Evolutionary conservation across 2,329 filamentous ascomycete genomes (phyloP).

Genomic region (Ascocoryne sarcoides): DNA sequence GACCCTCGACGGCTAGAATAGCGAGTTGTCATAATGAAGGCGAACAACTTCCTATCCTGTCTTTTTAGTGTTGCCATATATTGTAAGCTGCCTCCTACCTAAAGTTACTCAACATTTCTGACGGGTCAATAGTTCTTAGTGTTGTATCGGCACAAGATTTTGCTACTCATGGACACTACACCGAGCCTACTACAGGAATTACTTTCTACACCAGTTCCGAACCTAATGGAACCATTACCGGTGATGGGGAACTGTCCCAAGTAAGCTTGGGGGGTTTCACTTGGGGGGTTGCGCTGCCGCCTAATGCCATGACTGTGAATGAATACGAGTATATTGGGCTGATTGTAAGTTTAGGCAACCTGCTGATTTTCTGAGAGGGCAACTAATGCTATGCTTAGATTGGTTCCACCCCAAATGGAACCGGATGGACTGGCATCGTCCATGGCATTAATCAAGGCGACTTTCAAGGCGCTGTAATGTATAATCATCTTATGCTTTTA

Average conservation of each 20-base stretch:
- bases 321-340: constrained; percentile 51
- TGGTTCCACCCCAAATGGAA: constrained; percentile 38
- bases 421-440: constrained; percentile 45
- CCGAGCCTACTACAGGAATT: constrained; percentile 42
- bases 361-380: no score
- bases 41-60: constrained; percentile 15
- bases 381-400: no score
- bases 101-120: constrained; percentile 1
- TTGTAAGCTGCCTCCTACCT: constrained; percentile 14
- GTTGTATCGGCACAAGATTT: constrained; percentile 23
- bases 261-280: constrained; percentile 35
- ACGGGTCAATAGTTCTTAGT: constrained; percentile 13
- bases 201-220: constrained; percentile 43
- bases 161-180: constrained; percentile 30
- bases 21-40: constrained; percentile 23
- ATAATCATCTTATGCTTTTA: constrained; percentile 46
- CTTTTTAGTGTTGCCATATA: constrained; percentile 16
- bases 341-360: constrained; percentile 34
- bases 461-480: constrained; percentile 38
- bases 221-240: constrained; percentile 30
- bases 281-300: constrained; percentile 47
- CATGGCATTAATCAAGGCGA: constrained; percentile 43
- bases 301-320: constrained; percentile 37
- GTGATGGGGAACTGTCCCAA: constrained; percentile 23
- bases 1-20: no score